These are phyloP conservation scores for Discostella pseudostelligera DNA, from an alignment of 108 stramenopile genomes.

Conservation along the genomic window DNA sequence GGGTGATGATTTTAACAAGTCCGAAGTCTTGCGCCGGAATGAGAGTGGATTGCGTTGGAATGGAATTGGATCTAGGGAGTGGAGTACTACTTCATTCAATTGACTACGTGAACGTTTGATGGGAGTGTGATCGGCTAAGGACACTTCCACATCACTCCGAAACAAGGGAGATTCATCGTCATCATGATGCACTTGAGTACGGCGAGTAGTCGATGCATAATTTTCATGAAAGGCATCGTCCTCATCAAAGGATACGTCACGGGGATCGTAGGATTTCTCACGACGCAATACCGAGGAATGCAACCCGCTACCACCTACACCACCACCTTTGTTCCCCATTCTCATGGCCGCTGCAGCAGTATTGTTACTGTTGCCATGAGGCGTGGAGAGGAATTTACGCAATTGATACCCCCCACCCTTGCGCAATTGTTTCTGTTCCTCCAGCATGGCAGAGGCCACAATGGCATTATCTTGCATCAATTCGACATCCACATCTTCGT, in stretches of 20 bases:
- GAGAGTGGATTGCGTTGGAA: too few relatives aligned
- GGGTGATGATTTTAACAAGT: too few relatives aligned
- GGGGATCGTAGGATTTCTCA: not conserved
- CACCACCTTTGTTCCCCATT: not conserved
- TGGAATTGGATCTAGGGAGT: too few relatives aligned
- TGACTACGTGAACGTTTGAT: not conserved
- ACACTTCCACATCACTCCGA: too few relatives aligned
- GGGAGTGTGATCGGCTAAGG: not conserved
- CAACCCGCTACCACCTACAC: not conserved
- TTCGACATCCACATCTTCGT: not conserved
- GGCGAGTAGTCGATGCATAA: too few relatives aligned
- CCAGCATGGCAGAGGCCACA: not conserved
- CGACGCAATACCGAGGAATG: not conserved
- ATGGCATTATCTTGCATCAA: not conserved
- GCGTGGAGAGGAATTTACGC: slow-evolving; percentile 11
- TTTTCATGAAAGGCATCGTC: too few relatives aligned
- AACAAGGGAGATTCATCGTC: too few relatives aligned
- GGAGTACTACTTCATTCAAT: not conserved
- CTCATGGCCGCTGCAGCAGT: not conserved
- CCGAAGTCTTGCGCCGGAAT: too few relatives aligned
- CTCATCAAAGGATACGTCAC: too few relatives aligned
- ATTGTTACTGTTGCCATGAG: not conserved
- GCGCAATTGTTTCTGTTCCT: not conserved
- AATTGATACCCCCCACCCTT: slow-evolving; percentile 2
- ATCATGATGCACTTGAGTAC: too few relatives aligned